Evolutionary conservation across 148 eudicot genomes (phyloP), one percentile per base, ranked within the genome.

Genomic region (Silene conica): DNA sequence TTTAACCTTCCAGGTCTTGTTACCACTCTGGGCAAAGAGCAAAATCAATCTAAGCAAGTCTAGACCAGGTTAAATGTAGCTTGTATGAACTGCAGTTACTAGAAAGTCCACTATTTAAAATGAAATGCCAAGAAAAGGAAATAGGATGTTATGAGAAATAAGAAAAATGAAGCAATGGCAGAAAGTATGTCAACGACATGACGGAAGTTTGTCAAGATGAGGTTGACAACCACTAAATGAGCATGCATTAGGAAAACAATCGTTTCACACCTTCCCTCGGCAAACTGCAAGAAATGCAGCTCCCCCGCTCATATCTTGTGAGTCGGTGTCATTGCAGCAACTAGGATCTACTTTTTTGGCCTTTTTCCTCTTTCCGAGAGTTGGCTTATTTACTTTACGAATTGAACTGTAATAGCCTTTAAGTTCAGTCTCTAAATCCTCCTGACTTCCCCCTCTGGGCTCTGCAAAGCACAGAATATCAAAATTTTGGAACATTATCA

Each of bases 221-320:
- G 63, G 25, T 2, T 23, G 43, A 15, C 16, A 63, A 8, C n/a
- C 19, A 23, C 46, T 68, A 75, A 67, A 60, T 22, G 14, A 41
- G 20, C 2, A 56, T 31, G 64, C 63, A 55, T 59, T 13, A 63
- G 63, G 18, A 15, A 68, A 59, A 59, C 31, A 16, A 22, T 61
- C 63, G 18, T 67, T 50, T 50, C 68, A 64, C 74, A 95, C 99
- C 99, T 95, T 95, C 79, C 99, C 99, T 67, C 99, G 87, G 83
- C 93, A 95, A 83, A 95, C 99, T 71, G 99, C 99, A 68, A 95
- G 92, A 85, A 95, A 92, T 73, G 94, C 89, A 67, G 99, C 99
- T 54, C 99, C 97, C 28, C 82, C 79, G 52, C 74, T 72, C 31
- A 54, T 79, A 28, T 77, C 86, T 31, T 46, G 16, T 69, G 81